Percentiles rank a stretch among this genome's conserved stretches.
Evolutionary conservation across 345 rosid genomes (phyloP).

Genomic region (Pugionium dolabratum): DNA sequence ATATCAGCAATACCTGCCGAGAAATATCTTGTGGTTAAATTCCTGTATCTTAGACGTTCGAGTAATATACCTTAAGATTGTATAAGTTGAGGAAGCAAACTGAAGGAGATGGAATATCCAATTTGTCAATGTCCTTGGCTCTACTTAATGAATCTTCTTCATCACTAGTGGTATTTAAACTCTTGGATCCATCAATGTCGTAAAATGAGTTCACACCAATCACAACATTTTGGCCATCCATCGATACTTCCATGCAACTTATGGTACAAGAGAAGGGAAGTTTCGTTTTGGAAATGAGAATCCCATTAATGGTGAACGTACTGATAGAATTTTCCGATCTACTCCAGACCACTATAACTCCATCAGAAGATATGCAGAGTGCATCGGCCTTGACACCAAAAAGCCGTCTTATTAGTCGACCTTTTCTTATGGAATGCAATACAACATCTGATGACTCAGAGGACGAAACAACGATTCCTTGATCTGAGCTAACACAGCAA

Average conservation of each 20-base stretch:
- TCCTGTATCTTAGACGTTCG: background rate
- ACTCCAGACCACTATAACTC: constrained; percentile 79
- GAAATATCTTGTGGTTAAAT: background rate
- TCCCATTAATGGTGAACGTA: constrained; percentile 78
- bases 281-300: constrained; percentile 55
- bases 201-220: constrained; percentile 60
- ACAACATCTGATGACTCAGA: constrained; percentile 70
- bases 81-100: constrained; percentile 80
- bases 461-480: constrained; percentile 79
- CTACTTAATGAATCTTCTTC: constrained; percentile 48
- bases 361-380: constrained; percentile 76
- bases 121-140: constrained; percentile 36
- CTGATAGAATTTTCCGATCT: constrained; percentile 52
- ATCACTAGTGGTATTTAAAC: constrained; percentile 29
- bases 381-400: constrained; percentile 74
- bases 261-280: constrained; percentile 64
- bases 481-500: constrained; percentile 87
- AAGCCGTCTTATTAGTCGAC: constrained; percentile 80
- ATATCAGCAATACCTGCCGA: background rate
- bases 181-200: constrained; percentile 35
- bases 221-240: constrained; percentile 66
- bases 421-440: constrained; percentile 79
- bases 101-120: constrained; percentile 64
- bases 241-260: constrained; percentile 86
- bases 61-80: constrained; percentile 68